Base-by-base conservation (phyloP, 257 asterid genomes). In the Solanum lignicaule region DNA sequence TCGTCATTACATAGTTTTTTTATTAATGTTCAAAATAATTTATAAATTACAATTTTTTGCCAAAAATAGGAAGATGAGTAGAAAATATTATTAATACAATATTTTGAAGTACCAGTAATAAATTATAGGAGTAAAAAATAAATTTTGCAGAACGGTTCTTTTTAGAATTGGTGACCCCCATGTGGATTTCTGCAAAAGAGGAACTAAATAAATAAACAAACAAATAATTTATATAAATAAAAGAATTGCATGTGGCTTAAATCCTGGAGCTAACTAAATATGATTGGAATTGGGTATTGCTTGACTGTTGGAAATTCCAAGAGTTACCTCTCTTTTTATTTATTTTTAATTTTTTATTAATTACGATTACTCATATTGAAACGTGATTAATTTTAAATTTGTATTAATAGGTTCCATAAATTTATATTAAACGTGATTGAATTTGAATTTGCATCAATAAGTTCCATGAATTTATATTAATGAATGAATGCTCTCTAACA, bases 321-420 rank as follows among this genome's bases (percentile, higher is more conserved):
- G 81, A 25, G 86, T 87, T 62, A 33, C 36, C 32, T 4, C 62
- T 20, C 7, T 31, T n/a, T 27, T 58, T 20, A 3, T 18, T 46
- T 39, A 2, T 33, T 68, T 12, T 68, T 12, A 2, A 2, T 0
- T 13, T 31, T 69, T 69, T 65, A 65, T 0, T 12, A 5, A 2
- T 27, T 66, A 3, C 1, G 3, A 3, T 27, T 2, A 10, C 0
- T 62, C 31, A 1, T 9, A 7, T 60, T 9, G 14, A 66, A 3
- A 2, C 0, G 14, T 1, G 9, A 66, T 27, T 66, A 6, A 66
- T 1, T 66, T 66, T 66, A 0, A 27, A 66, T 66, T 27, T 27
- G 0, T 0, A 7, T 2, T 0, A 5, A 27, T 13, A 27, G 0
- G 3, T 68, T 29, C 0, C 1, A 68, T 60, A 2, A 43, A 9